These are phyloP conservation scores for Hysterangium stoloniferum DNA, from an alignment of 768 basidiomycete species.

Conservation along the genomic window DNA sequence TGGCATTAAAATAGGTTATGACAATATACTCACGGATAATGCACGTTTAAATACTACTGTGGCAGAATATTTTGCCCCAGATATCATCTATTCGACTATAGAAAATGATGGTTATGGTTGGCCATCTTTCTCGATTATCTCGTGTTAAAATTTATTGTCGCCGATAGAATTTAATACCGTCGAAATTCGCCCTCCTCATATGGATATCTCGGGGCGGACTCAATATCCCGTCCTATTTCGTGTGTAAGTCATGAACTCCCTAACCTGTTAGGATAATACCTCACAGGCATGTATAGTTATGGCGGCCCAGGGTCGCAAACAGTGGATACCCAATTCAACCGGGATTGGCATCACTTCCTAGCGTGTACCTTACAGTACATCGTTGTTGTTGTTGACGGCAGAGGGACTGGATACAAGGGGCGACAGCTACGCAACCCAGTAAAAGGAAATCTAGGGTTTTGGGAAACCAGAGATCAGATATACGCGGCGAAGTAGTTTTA, in stretches of 20 bases:
- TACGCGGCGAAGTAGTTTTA: slow-evolving; percentile 68
- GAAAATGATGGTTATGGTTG: slow-evolving; percentile 75
- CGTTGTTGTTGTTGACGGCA: slow-evolving; percentile 82
- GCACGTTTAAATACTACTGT: slow-evolving; percentile 54
- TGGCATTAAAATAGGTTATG: slow-evolving; percentile 35
- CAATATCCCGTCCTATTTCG: slow-evolving; percentile 93
- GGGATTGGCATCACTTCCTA: slow-evolving; percentile 86
- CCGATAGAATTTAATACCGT: slow-evolving; percentile 75
- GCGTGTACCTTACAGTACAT: slow-evolving; percentile 77
- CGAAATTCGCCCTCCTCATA: slow-evolving; percentile 83
- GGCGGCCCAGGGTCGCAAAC: slow-evolving; percentile 85
- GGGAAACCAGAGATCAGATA: slow-evolving; percentile 86
- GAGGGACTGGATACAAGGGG: slow-evolving; percentile 91
- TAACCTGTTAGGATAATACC: not conserved
- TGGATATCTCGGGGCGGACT: slow-evolving; percentile 92
- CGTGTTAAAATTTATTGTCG: slow-evolving; percentile 1
- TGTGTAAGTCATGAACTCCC: slow-evolving; percentile 42
- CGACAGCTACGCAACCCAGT: slow-evolving; percentile 78
- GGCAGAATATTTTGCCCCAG: slow-evolving; percentile 61
- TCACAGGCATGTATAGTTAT: slow-evolving; percentile 47
- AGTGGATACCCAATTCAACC: slow-evolving; percentile 55
- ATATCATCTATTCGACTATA: slow-evolving; percentile 62
- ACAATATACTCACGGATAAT: slow-evolving; percentile 67
- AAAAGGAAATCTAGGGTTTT: slow-evolving; percentile 81
- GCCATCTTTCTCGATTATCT: slow-evolving; percentile 17